Base-by-base conservation (phyloP, 192 early-diverging fungal species). In the Lunasporangiospora selenospora region DNA sequence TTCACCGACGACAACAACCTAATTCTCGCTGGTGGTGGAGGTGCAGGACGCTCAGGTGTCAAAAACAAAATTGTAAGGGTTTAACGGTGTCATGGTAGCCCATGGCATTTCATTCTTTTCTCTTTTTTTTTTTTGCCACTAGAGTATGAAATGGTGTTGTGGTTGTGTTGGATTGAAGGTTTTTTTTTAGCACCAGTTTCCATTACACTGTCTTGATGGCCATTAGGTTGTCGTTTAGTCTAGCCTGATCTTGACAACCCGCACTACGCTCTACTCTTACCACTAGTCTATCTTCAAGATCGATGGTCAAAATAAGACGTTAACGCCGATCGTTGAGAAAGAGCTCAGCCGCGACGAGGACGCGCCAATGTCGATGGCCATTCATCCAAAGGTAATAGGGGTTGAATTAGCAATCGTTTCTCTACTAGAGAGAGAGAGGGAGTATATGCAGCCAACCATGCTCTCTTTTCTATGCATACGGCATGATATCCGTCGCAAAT, bases 11-110 rank as follows among this genome's bases (percentile, higher is more conserved):
- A 60, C 19, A 83, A 86, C 65, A 71, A 90, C 45, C 47, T 92
- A 5, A 65, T 92, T 19, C 73, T 95, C 3, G 91, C 87, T 32
- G 95, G 95, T 9, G 95, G 95, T n/a, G 95, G 95, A 19, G 95
- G 95, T 1, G 57, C 88, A 8, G 84, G 86, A 13, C 81, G 83
- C 19, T 87, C 89, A 0, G 95, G 95, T 18, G 88, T 98, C 24
- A 91, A 90, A 53, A 98, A 98, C 76, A 92, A 90, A 53, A 76
- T 96, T 63, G 92, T 94, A 86, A 66, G 81, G 40, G n/a, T n/a
- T n/a, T n/a, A n/a, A n/a, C n/a, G n/a, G n/a, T n/a, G n/a, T n/a
- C n/a, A n/a, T n/a, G n/a, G n/a, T n/a, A n/a, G n/a, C n/a, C n/a
- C n/a, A n/a, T n/a, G n/a, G n/a, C n/a, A n/a, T n/a, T n/a, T n/a